A percentile compares a stretch with the other conserved stretches of the same genome.
phyloP scores from a whole-genome alignment of 1,139 yeast species.

The Taiozyma sp. region DNA sequence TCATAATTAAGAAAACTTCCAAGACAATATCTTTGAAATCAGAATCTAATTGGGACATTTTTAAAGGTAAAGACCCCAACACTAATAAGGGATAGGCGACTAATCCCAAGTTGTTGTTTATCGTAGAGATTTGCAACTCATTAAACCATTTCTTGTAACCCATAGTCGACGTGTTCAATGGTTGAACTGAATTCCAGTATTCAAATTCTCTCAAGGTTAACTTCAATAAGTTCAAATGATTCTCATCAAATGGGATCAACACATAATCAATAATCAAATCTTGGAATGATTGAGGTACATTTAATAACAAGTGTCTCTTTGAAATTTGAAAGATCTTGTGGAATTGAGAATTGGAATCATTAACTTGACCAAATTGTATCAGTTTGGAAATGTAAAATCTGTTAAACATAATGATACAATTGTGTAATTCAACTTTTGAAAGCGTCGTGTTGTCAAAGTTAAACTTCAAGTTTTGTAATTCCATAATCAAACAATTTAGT shows the following conservation, averaged over 20 bases:
- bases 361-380: constrained; percentile 3
- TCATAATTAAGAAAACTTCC: constrained; percentile 7
- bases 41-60: constrained; percentile 7
- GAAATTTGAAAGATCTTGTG: constrained; percentile 9
- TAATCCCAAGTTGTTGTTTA: constrained; percentile 21
- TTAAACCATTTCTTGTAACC: constrained; percentile 5
- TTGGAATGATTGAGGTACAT: constrained; percentile 19
- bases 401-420: constrained; percentile 22
- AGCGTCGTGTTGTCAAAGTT: constrained; percentile 8
- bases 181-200: constrained; percentile 6
- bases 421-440: constrained; percentile 15
- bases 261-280: constrained; percentile 20
- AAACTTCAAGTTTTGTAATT: constrained; percentile 15
- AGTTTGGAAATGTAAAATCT: constrained; percentile 12
- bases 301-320: constrained; percentile 16
- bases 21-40: constrained; percentile 8
- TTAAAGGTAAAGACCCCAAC: constrained; percentile 14
- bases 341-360: constrained; percentile 2
- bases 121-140: constrained; percentile 1
- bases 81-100: constrained; percentile 17
- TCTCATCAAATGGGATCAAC: constrained; percentile 4
- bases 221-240: constrained; percentile 13
- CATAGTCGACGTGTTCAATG: background rate
- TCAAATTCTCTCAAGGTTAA: constrained; percentile 20
- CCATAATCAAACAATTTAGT: constrained; percentile 13